Evolutionary conservation across 208 protist species (phyloP), one percentile per base, ranked within the genome.

Genomic region (Leptomonas pyrrhocoris): DNA sequence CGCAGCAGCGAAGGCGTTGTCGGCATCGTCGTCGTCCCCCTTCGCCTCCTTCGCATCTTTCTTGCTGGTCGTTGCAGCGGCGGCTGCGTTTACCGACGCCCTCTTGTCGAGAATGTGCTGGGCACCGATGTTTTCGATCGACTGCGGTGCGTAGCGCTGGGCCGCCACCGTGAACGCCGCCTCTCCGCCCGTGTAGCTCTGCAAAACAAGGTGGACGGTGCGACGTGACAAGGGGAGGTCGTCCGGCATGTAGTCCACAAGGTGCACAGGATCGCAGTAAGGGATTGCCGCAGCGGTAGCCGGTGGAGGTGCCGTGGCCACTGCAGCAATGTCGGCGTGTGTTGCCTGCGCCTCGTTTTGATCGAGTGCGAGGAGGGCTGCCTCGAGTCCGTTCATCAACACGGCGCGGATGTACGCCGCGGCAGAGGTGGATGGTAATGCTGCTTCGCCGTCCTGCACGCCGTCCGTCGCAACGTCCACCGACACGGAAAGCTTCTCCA

Each of bases 111-210:
- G 28, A 23, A 76, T 59, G 36, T 40, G 28, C 48, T 73, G 46
- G 21, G 55, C 34, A 27, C 66, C 56, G 16, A 56, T 48, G 27
- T 61, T 27, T 51, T 75, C 68, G 68, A 83, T 73, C 38, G 81
- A 54, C 23, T 82, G 66, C 42, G 79, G 73, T 0, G 73, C 50
- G 63, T 80, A 92, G 46, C 54, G 51, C 50, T 81, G 55, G 0
- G 80, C 81, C 25, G 55, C 18, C 30, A 88, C 76, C 18, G 53
- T 57, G 77, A 85, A 95, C 36, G 49, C 62, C 30, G 81, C 86
- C 30, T 80, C 65, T 50, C 90, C 92, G 42, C 90, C 87, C 0
- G 81, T 92, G 65, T 80, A 74, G 77, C 92, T 95, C 23, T 55
- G 50, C 28, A 94, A 2, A 23, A 74, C 55, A 4, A 94, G 40